phyloP scores from a whole-genome alignment of 2,329 filamentous ascomycete species.

The Colletotrichum tropicale region DNA sequence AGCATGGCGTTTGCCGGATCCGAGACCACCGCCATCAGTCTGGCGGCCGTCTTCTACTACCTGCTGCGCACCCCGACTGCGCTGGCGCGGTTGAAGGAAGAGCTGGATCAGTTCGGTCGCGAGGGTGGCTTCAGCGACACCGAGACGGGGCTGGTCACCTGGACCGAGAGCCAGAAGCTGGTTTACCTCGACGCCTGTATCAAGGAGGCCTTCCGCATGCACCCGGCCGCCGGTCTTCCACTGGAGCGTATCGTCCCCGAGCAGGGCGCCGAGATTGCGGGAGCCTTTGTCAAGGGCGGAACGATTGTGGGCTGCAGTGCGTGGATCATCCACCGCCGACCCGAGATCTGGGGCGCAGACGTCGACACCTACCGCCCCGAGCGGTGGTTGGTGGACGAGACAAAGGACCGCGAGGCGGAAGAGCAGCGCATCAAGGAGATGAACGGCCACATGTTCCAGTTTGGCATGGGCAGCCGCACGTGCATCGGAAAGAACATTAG shows the following conservation, averaged over 20 bases:
- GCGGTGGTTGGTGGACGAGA: conserved; percentile 61
- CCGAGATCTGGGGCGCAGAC: conserved; percentile 71
- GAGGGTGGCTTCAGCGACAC: conserved; percentile 54
- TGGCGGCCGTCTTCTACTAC: conserved; percentile 76
- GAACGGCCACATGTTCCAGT: conserved; percentile 75
- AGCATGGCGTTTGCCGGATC: conserved; percentile 77
- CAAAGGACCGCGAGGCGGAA: conserved; percentile 37
- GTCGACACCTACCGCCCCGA: conserved; percentile 72
- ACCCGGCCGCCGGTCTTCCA: conserved; percentile 75
- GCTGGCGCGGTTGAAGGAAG: conserved; percentile 60
- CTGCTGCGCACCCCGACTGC: conserved; percentile 66
- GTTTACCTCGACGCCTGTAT: conserved; percentile 79
- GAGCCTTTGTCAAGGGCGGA: conserved; percentile 67
- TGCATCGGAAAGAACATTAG: conserved; percentile 74
- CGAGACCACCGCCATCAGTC: conserved; percentile 79
- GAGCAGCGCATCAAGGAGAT: conserved; percentile 66
- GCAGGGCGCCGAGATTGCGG: conserved; percentile 67
- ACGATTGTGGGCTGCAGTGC: conserved; percentile 78
- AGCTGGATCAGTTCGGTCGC: conserved; percentile 65
- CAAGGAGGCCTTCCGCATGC: conserved; percentile 78
- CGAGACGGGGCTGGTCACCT: conserved; percentile 68
- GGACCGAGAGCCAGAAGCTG: conserved; percentile 71
- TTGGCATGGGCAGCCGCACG: conserved; percentile 73
- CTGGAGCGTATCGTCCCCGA: conserved; percentile 76
- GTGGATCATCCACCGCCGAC: conserved; percentile 74